These are phyloP conservation scores for Kwoniella newhampshirensis DNA, from an alignment of 768 basidiomycete genomes.

Conservation along the genomic window DNA sequence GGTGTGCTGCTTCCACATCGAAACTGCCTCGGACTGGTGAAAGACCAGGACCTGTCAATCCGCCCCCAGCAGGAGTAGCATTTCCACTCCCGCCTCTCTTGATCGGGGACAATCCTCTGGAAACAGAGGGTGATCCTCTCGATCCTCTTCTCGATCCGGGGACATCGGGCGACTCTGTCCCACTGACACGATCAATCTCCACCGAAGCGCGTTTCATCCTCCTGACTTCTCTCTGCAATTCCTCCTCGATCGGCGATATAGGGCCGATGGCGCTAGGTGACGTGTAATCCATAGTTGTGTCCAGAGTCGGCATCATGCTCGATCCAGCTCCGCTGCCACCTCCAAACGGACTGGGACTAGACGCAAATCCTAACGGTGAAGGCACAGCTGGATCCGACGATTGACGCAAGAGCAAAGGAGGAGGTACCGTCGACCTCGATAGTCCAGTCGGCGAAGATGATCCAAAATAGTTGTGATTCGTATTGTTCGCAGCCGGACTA, in stretches of 20 bases:
- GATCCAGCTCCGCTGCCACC: neutral
- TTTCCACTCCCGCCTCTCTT: neutral
- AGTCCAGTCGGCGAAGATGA: slow-evolving; percentile 2
- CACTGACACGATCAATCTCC: slow-evolving; percentile 21
- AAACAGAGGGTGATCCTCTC: neutral
- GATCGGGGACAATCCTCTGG: neutral
- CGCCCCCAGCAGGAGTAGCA: neutral
- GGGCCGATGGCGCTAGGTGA: slow-evolving; percentile 22
- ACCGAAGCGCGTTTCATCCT: slow-evolving; percentile 27
- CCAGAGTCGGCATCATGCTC: no score
- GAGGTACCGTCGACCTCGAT: neutral
- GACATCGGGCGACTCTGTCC: slow-evolving; percentile 4
- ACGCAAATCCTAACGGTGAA: slow-evolving; percentile 1
- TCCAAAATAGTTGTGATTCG: slow-evolving; percentile 5
- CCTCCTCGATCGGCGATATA: slow-evolving; percentile 20
- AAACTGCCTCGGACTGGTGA: slow-evolving; percentile 5
- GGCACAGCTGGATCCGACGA: slow-evolving; percentile 14
- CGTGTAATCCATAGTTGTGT: slow-evolving; percentile 12
- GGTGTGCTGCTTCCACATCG: neutral
- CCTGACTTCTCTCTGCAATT: slow-evolving; percentile 22
- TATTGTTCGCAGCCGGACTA: slow-evolving; percentile 3
- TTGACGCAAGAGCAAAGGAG: slow-evolving; percentile 16
- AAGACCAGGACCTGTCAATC: neutral
- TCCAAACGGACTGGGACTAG: neutral
- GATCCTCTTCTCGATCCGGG: neutral